Conservation (phyloP, 768 basidiomycete species). For the Megacollybia marginata region DNA sequence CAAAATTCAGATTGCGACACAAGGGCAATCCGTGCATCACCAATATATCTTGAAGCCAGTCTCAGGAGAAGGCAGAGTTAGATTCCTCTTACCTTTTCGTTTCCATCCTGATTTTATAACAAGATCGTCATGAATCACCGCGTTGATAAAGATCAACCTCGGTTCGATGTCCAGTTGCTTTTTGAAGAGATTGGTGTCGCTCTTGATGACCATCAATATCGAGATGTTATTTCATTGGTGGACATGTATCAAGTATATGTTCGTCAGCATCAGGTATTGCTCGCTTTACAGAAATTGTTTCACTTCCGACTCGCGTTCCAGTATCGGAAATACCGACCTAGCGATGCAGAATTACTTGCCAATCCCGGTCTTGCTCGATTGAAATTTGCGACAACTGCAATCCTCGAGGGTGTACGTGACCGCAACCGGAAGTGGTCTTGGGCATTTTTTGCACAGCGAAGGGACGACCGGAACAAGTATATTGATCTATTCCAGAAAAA, state of each 20-base stretch:
- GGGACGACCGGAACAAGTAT: constrained; percentile 83
- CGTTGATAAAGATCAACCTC: constrained; percentile 65
- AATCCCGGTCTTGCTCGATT: constrained; percentile 66
- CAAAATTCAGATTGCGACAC: constrained; percentile 39
- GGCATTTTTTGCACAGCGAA: constrained; percentile 79
- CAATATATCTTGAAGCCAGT: constrained; percentile 96
- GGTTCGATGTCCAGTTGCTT: constrained; percentile 78
- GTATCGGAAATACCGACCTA: constrained; percentile 81
- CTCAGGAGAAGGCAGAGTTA: constrained; percentile 85
- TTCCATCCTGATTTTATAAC: not conserved
- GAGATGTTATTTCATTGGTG: constrained; percentile 84
- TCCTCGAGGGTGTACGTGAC: constrained; percentile 78
- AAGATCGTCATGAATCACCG: constrained; percentile 81
- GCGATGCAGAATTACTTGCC: constrained; percentile 45
- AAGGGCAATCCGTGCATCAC: constrained; percentile 37
- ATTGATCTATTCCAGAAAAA: constrained; percentile 81
- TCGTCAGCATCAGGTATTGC: constrained; percentile 65
- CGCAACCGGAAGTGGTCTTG: constrained; percentile 85
- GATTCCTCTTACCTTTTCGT: constrained; percentile 8
- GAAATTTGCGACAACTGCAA: constrained; percentile 72
- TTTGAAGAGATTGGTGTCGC: constrained; percentile 93
- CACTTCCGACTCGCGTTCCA: constrained; percentile 18
- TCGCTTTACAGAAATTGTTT: not conserved
- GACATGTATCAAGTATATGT: constrained; percentile 97
- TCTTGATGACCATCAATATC: constrained; percentile 90